These are phyloP conservation scores for Trichoderma sp. DNA, from an alignment of 2,329 filamentous ascomycete species.

Conservation along the genomic window DNA sequence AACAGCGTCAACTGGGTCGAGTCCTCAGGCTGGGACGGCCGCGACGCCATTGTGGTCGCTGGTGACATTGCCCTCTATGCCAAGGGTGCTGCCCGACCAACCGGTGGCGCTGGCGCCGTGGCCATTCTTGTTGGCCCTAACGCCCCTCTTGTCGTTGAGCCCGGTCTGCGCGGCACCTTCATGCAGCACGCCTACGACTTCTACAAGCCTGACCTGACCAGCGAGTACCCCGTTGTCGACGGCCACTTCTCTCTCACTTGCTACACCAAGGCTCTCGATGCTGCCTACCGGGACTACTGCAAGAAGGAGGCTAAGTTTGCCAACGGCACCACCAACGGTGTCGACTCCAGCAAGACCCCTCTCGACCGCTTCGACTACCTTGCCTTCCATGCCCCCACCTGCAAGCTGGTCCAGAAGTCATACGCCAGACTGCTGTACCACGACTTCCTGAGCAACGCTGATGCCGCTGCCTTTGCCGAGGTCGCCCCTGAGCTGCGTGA, in stretches of 20 bases:
- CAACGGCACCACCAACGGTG: slow-evolving; percentile 57
- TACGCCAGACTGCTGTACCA: slow-evolving; percentile 85
- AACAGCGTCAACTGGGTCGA: slow-evolving; percentile 86
- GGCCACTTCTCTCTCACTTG: slow-evolving; percentile 82
- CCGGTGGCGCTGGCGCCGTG: slow-evolving; percentile 77
- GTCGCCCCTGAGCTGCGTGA: slow-evolving; percentile 77
- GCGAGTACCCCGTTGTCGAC: slow-evolving; percentile 85
- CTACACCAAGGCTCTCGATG: slow-evolving; percentile 80
- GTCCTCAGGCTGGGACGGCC: slow-evolving; percentile 84
- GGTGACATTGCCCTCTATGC: slow-evolving; percentile 86
- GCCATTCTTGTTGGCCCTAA: slow-evolving; percentile 79
- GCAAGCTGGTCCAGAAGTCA: slow-evolving; percentile 85
- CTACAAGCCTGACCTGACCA: slow-evolving; percentile 86
- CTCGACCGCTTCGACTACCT: slow-evolving; percentile 85
- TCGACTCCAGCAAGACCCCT: slow-evolving; percentile 58
- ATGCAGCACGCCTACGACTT: slow-evolving; percentile 87
- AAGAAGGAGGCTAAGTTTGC: slow-evolving; percentile 68
- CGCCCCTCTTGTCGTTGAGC: slow-evolving; percentile 75
- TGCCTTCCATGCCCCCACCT: slow-evolving; percentile 81
- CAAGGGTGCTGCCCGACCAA: slow-evolving; percentile 80
- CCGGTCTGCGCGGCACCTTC: slow-evolving; percentile 78
- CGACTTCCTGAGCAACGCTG: slow-evolving; percentile 75
- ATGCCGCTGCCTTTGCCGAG: slow-evolving; percentile 69
- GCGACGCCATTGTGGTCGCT: slow-evolving; percentile 77
- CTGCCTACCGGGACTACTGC: slow-evolving; percentile 79